phyloP scores from a whole-genome alignment of 2,329 filamentous ascomycete genomes.

The Neoarthrinium moseri region DNA sequence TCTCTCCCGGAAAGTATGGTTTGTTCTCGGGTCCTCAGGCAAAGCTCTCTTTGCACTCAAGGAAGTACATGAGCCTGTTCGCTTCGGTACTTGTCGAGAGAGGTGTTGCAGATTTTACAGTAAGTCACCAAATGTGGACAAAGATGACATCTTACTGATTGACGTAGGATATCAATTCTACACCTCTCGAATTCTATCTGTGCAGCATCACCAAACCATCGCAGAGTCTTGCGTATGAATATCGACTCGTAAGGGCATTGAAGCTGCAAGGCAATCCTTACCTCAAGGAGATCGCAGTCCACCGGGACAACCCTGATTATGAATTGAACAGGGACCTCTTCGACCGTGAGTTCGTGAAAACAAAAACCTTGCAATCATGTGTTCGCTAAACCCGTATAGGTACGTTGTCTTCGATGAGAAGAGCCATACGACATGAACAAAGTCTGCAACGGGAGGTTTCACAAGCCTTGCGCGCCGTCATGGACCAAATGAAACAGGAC shows the following conservation, averaged over 20 bases:
- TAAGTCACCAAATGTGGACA: conserved; percentile 12
- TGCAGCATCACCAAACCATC: conserved; percentile 50
- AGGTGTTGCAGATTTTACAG: conserved; percentile 44
- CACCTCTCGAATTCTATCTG: conserved; percentile 51
- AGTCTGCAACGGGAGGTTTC: conserved; percentile 39
- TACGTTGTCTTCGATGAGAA: conserved; percentile 50
- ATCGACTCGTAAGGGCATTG: conserved; percentile 46
- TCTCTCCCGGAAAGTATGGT: conserved; percentile 46
- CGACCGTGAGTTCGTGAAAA: conserved; percentile 31
- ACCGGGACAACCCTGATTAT: conserved; percentile 44
- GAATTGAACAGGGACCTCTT: conserved; percentile 48
- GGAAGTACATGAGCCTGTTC: conserved; percentile 51
- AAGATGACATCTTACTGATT: conserved; percentile 13
- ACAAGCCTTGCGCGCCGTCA: conserved; percentile 42
- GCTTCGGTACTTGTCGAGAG: conserved; percentile 47
- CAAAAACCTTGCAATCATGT: neutral
- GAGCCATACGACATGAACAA: conserved; percentile 39
- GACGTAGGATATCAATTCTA: conserved; percentile 38
- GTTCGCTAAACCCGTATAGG: conserved; percentile 17
- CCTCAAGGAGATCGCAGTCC: conserved; percentile 36
- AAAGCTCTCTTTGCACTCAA: conserved; percentile 37
- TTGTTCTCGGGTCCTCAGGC: conserved; percentile 45
- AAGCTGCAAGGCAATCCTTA: conserved; percentile 40
- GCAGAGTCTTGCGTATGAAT: conserved; percentile 45
- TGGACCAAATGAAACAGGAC: conserved; percentile 55